phyloP scores from a whole-genome alignment of 306 rosid genomes.

The Cotoneaster glaucophyllus region DNA sequence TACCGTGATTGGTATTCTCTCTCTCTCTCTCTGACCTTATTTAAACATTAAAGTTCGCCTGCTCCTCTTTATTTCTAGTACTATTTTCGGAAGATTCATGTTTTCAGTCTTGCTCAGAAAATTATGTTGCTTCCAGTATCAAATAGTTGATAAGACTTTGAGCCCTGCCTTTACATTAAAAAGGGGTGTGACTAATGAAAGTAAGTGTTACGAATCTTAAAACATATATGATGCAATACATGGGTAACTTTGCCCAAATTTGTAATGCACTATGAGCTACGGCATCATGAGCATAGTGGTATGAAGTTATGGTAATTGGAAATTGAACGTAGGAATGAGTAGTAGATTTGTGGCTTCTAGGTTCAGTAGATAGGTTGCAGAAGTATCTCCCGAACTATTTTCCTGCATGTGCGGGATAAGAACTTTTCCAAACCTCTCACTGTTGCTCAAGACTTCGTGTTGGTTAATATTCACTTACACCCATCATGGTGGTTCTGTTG shows the following conservation, averaged over 20 bases:
- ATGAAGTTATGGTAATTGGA: background rate
- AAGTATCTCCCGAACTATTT: background rate
- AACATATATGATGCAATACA: too few relatives aligned
- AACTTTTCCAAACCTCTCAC: background rate
- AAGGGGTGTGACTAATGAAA: too few relatives aligned
- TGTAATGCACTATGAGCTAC: background rate
- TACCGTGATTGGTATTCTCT: slow-evolving; percentile 82
- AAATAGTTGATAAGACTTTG: background rate
- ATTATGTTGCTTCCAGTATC: background rate
- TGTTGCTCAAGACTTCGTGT: background rate
- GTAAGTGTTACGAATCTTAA: too few relatives aligned
- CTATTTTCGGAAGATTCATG: background rate
- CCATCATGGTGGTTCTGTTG: background rate
- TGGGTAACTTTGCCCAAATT: background rate
- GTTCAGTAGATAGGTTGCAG: background rate
- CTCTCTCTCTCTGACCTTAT: background rate
- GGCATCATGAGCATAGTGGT: background rate
- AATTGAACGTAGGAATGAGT: too few relatives aligned
- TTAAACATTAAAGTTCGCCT: background rate
- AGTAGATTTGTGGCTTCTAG: background rate
- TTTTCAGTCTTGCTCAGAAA: background rate
- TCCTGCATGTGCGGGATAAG: background rate
- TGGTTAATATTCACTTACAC: background rate
- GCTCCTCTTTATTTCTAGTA: background rate
- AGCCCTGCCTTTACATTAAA: background rate